A percentile compares a stretch with the other conserved stretches of the same genome.
Evolutionary conservation across 2,329 filamentous ascomycete genomes (phyloP).

Genomic region (Chalaropsis thielavioides): DNA sequence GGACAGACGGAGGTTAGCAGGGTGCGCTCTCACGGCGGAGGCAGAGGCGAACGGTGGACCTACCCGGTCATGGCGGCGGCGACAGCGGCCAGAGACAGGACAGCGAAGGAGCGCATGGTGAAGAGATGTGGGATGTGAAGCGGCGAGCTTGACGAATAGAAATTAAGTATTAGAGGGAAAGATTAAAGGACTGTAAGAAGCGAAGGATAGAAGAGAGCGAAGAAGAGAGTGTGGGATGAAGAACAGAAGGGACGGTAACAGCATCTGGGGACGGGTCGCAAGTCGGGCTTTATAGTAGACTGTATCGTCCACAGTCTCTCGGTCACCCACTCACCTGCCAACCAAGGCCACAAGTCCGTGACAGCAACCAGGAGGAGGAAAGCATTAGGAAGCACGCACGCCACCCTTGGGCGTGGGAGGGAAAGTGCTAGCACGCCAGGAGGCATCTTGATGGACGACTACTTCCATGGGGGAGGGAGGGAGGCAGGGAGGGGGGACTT

Average conservation of each 20-base stretch:
- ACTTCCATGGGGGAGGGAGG: no score
- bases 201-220: background rate
- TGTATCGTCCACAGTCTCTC: no score
- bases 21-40: background rate
- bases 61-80: conserved; percentile 17
- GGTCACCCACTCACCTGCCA: no score
- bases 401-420: no score
- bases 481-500: no score
- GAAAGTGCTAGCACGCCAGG: no score
- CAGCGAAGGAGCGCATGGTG: conserved; percentile 14
- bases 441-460: no score
- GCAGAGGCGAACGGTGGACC: background rate
- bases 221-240: background rate
- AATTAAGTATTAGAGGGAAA: conserved; percentile 8
- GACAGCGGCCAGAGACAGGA: conserved; percentile 13
- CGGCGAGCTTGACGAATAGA: background rate
- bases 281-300: background rate
- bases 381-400: no score
- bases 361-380: no score
- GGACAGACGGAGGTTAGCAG: background rate
- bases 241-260: background rate
- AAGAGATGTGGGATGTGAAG: background rate
- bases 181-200: background rate
- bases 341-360: no score
- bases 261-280: background rate